These are phyloP conservation scores for Fusarium xyrophilum DNA, from an alignment of 2,329 filamentous ascomycete genomes.

Conservation along the genomic window DNA sequence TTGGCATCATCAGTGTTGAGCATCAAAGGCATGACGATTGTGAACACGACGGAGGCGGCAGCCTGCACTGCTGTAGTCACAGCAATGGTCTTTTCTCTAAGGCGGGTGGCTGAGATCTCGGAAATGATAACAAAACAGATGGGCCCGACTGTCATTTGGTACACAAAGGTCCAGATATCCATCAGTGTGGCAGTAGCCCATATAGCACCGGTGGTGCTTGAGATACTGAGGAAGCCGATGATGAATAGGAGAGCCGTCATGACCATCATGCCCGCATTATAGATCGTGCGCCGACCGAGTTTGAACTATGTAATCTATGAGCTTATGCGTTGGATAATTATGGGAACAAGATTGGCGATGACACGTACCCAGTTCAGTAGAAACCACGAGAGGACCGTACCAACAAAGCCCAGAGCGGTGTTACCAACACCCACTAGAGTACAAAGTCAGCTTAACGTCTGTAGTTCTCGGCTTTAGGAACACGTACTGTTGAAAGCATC, in stretches of 20 bases:
- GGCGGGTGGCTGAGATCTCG: slow-evolving; percentile 51
- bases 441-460: not conserved
- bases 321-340: not conserved
- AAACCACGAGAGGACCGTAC: slow-evolving; percentile 52
- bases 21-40: slow-evolving; percentile 43
- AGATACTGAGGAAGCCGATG: slow-evolving; percentile 46
- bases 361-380: slow-evolving; percentile 18
- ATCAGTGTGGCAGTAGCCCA: slow-evolving; percentile 51
- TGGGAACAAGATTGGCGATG: accelerated
- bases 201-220: slow-evolving; percentile 21
- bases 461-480: accelerated
- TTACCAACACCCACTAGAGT: slow-evolving; percentile 49
- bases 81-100: slow-evolving; percentile 53
- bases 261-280: slow-evolving; percentile 49
- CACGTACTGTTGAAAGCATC: slow-evolving; percentile 43
- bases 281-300: slow-evolving; percentile 53
- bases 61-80: slow-evolving; percentile 45
- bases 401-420: slow-evolving; percentile 51
- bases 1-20: slow-evolving; percentile 45
- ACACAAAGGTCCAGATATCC: slow-evolving; percentile 53
- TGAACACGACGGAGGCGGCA: slow-evolving; percentile 40
- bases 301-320: not conserved
- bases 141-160: slow-evolving; percentile 52
- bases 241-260: slow-evolving; percentile 50
- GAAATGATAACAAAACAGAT: slow-evolving; percentile 52